Base-by-base conservation (phyloP, 2,329 filamentous ascomycete genomes). In the Aureobasidium musti region DNA sequence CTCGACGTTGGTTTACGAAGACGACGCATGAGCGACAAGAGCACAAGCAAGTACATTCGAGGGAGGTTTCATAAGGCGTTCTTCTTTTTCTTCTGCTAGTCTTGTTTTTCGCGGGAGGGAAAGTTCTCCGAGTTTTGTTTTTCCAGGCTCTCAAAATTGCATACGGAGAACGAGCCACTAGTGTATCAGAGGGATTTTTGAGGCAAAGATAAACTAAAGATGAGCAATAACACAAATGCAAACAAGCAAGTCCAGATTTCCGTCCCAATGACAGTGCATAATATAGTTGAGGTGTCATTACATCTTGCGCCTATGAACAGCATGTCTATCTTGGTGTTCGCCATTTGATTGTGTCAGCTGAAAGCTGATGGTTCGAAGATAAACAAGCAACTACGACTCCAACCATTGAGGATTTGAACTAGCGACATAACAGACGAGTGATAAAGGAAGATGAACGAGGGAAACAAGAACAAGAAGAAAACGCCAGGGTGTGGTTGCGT, bases 121-220 rank as follows among this genome's bases (percentile, higher is more conserved):
- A 49, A 41, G 45, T 39, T 21, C 30, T 49, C 23, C n/a, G 23
- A 23, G 28, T 61, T 61, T 49, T 49, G 14, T 39, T 39, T 65
- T 65, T 57, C 39, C 35, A 47, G 23, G 33, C 65, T 35, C 53
- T 50, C 30, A 47, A 60, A 66, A 66, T 66, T 66, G 65, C 53
- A 66, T 61, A 66, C 45, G 39, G 65, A 59, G 54, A 33, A 19
- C 8, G 52, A 41, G 63, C 39, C 37, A 28, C 5, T 5, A 45
- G 41, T 30, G 63, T 56, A 41, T 39, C 37, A 45, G 37, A 28
- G 39, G 43, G 39, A 21, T 39, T 54, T 30, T 28, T 17, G 39
- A 21, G 49, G 41, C 33, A 50, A 52, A 52, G n/a, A 39, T 28
- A 37, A 63, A 63, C 26, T 5, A 63, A 52, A 39, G 23, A 37